phyloP scores from a whole-genome alignment of 192 early-diverging fungal genomes.

The Funneliformis geosporum region DNA sequence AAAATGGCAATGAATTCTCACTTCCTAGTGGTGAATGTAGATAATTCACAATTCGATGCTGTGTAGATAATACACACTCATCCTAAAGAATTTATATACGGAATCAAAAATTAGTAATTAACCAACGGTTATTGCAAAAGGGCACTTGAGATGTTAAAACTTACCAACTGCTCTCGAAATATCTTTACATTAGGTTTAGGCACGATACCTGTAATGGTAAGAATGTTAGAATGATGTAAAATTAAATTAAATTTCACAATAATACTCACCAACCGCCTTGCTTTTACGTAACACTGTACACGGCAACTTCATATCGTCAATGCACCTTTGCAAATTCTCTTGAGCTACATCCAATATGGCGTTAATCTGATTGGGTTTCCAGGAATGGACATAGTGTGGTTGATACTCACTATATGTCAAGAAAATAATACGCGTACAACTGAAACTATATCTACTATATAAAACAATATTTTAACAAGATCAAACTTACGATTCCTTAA shows the following conservation, averaged over 20 bases:
- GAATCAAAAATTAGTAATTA: not conserved
- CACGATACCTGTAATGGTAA: constrained; percentile 48
- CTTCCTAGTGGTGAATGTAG: constrained; percentile 54
- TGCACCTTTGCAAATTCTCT: constrained; percentile 58
- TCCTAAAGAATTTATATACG: constrained; percentile 47
- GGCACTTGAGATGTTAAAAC: not conserved
- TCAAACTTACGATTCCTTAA: constrained; percentile 57
- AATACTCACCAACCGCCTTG: constrained; percentile 65
- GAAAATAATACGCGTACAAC: not conserved
- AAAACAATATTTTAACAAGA: not conserved
- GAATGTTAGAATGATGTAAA: not conserved
- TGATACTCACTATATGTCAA: constrained; percentile 42
- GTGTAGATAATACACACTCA: constrained; percentile 80
- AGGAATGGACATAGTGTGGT: constrained; percentile 46
- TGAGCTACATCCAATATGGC: constrained; percentile 78
- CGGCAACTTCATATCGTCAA: constrained; percentile 66
- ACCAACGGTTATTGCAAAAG: not conserved
- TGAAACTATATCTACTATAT: not conserved
- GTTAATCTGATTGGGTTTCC: constrained; percentile 59
- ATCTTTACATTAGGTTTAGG: constrained; percentile 53
- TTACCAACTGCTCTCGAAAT: constrained; percentile 72
- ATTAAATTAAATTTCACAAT: not conserved
- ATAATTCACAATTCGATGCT: constrained; percentile 61
- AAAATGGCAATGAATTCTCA: constrained; percentile 76
- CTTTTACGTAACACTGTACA: constrained; percentile 74